Evolutionary conservation across 495 filamentous ascomycete genomes (phyloP), one percentile per base, ranked within the genome.

Genomic region (Penicillium diatomitis): DNA sequence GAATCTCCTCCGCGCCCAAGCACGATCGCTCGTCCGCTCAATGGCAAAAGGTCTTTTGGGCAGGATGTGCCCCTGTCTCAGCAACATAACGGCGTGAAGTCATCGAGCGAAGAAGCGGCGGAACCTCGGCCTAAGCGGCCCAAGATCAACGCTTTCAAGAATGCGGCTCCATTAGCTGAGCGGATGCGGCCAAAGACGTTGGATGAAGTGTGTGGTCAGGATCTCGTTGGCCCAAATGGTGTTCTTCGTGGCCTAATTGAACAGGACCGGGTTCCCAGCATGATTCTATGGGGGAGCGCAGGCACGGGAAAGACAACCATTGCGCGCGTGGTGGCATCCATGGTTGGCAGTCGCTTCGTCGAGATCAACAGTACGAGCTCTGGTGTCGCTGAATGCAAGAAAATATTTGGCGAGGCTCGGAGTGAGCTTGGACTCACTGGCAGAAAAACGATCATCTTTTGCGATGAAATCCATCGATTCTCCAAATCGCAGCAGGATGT

Each of bases 221-320:
- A 95, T 41, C 77, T 97, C 10, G 90, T 97, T 5, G 91, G 91
- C 6, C 80, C 82, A 0, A 64, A 80, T 32, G 92, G 92, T 3
- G 81, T 96, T 6, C 75, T 98, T 6, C 85, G 91, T 7, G 82
- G 88, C n/a, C 72, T 98, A 37, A 91, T 98, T 56, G 87, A 96
- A 62, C 77, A 84, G 54, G 85, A 90, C 55, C 72, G 84, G 2
- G 82, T 98, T 12, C 91, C 92, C 0, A 91, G 86, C 33, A 95
- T 98, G 88, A 88, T 98, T 31, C 64, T 98, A 7, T 97, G 92
- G 92, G 92, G 92, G 11, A 77, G 79, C 7, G 84, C 90, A 2
- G 92, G 92, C 3, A 96, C 89, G 4, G 92, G 92, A 31, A 98
- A 98, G 69, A 98, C 92, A 2, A 97, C 92, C 0, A 96, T 98